These are phyloP conservation scores for Rhizophora mangle DNA, from an alignment of 345 rosid species.

Conservation along the genomic window DNA sequence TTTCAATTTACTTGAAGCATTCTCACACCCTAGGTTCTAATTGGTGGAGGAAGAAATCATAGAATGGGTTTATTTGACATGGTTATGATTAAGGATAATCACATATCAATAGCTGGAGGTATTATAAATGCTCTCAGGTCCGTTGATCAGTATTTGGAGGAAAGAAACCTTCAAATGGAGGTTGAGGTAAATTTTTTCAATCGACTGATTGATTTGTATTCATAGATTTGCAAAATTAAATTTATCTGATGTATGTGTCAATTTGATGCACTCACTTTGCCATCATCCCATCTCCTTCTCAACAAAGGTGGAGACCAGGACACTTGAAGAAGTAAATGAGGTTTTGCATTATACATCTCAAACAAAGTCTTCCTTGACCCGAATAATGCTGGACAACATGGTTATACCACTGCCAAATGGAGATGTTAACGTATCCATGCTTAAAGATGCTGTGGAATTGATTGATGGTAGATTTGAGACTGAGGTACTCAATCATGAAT, in stretches of 20 bases:
- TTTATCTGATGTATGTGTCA: conserved; percentile 1
- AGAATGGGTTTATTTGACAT: conserved; percentile 97
- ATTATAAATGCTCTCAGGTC: conserved; percentile 68
- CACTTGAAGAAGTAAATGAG: conserved; percentile 78
- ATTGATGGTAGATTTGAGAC: conserved; percentile 75
- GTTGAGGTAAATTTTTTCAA: conserved; percentile 66
- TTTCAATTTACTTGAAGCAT: conserved; percentile 27
- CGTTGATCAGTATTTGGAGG: conserved; percentile 63
- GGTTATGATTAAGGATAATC: conserved; percentile 98
- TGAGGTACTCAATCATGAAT: conserved; percentile 44
- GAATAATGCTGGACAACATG: conserved; percentile 98
- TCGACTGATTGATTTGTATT: neutral
- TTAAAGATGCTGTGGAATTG: conserved; percentile 64
- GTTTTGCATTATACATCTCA: conserved; percentile 58
- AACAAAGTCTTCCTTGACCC: conserved; percentile 53
- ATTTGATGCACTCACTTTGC: neutral
- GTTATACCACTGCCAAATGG: conserved; percentile 80
- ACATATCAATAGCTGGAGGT: conserved; percentile 90
- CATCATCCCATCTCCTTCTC: neutral
- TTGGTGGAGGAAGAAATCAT: conserved; percentile 93
- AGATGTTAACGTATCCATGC: conserved; percentile 84
- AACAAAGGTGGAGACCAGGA: conserved; percentile 80
- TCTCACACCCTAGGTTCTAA: conserved; percentile 60
- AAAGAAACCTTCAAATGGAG: conserved; percentile 73
- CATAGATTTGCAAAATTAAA: conserved; percentile 6